Evolutionary conservation across 257 asterid genomes (phyloP).

Genomic region (Pogostemon cablin): DNA sequence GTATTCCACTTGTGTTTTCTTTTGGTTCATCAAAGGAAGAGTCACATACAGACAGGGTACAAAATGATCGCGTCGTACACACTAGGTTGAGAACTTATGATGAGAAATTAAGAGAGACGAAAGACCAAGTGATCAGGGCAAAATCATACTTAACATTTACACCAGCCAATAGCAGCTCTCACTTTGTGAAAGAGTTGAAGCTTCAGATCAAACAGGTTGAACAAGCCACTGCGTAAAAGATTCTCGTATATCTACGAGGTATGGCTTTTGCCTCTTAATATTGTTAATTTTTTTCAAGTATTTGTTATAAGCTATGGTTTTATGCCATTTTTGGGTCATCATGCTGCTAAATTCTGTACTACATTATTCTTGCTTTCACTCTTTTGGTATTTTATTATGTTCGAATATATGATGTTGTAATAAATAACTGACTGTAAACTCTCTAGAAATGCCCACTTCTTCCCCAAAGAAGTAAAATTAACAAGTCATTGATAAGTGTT

Average conservation of each 20-base stretch:
- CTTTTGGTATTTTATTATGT: background rate
- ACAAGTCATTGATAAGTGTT: background rate
- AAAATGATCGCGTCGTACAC: conserved; percentile 37
- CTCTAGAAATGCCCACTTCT: background rate
- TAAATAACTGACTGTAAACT: background rate
- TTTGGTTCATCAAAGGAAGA: conserved; percentile 53
- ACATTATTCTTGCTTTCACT: conserved; percentile 8
- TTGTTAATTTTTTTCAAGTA: conserved; percentile 6
- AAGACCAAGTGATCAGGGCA: conserved; percentile 85
- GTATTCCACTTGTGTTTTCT: conserved; percentile 18
- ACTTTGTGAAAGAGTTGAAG: conserved; percentile 80
- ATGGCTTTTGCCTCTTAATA: conserved; percentile 15
- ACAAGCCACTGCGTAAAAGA: conserved; percentile 68
- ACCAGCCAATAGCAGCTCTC: conserved; percentile 72
- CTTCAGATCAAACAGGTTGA: conserved; percentile 84
- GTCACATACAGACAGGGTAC: conserved; percentile 38
- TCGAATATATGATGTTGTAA: background rate
- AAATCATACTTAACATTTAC: conserved; percentile 65
- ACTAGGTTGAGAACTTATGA: conserved; percentile 45
- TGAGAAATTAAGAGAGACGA: conserved; percentile 79
- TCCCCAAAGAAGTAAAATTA: background rate
- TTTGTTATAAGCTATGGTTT: conserved; percentile 6
- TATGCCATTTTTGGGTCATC: conserved; percentile 2
- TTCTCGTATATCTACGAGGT: conserved; percentile 73
- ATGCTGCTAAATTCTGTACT: conserved; percentile 18